phyloP scores from a whole-genome alignment of 2,329 filamentous ascomycete species.

The Colletotrichum chrysophilum region DNA sequence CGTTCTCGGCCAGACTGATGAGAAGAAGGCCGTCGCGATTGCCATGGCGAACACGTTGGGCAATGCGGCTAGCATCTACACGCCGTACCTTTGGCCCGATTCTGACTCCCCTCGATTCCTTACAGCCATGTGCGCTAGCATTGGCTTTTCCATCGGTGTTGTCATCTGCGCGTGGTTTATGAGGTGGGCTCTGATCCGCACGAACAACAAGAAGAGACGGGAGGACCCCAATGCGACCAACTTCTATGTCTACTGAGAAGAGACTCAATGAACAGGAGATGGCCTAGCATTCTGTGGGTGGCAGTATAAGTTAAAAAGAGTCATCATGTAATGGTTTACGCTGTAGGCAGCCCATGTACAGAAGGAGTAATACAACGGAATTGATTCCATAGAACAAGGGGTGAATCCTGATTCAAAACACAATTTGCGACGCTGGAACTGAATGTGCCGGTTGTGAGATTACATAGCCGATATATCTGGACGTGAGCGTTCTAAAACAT shows the following conservation, averaged over 20 bases:
- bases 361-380: neutral
- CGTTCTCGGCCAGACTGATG: slow-evolving; percentile 47
- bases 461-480: accelerated
- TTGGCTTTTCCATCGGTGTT: slow-evolving; percentile 35
- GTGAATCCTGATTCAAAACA: accelerated
- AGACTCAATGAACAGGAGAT: accelerated
- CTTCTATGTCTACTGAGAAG: slow-evolving; percentile 33
- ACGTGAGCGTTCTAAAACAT: neutral
- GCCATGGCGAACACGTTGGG: slow-evolving; percentile 29
- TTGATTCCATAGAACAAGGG: neutral
- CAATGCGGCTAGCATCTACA: slow-evolving; percentile 23
- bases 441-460: neutral
- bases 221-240: slow-evolving; percentile 27
- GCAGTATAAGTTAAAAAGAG: accelerated
- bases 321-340: neutral
- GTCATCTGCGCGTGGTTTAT: slow-evolving; percentile 41
- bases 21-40: slow-evolving; percentile 51
- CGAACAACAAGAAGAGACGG: slow-evolving; percentile 37
- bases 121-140: slow-evolving; percentile 25
- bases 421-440: no score
- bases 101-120: slow-evolving; percentile 19
- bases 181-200: slow-evolving; percentile 34
- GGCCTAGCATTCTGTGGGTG: neutral
- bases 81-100: slow-evolving; percentile 24
- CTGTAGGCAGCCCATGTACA: neutral